Evolutionary conservation across 225 moss, liverwort and hornwort species (phyloP).

Genomic region (Takakia lepidozioides): DNA sequence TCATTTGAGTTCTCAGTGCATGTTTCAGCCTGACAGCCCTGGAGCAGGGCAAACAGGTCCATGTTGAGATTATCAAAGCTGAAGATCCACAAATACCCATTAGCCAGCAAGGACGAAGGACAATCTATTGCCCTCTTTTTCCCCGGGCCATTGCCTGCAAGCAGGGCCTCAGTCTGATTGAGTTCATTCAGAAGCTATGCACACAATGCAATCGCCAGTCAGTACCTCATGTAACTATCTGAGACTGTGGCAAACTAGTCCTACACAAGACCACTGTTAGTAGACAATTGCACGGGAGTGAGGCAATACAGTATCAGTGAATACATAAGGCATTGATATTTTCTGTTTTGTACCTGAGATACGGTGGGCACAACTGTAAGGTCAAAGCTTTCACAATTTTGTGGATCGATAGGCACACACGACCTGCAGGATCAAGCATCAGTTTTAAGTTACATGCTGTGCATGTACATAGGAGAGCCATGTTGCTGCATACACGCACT

Average conservation of each 20-base stretch:
- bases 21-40: no score
- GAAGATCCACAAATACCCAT: no score
- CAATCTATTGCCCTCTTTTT: no score
- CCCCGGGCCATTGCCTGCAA: slow-evolving; percentile 17
- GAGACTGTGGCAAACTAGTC: background rate
- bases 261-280: background rate
- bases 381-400: slow-evolving; percentile 72
- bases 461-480: background rate
- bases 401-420: slow-evolving; percentile 92
- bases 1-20: no score
- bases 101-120: no score
- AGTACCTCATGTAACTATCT: background rate
- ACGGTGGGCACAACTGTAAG: slow-evolving; percentile 79
- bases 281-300: background rate
- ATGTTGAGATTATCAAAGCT: no score
- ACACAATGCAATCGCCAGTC: background rate
- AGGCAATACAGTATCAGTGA: no score
- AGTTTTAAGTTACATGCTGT: background rate
- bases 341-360: slow-evolving; percentile 47
- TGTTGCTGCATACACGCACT: no score
- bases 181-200: slow-evolving; percentile 77
- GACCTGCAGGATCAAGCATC: slow-evolving; percentile 44
- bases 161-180: slow-evolving; percentile 29
- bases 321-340: no score
- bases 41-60: no score